These are phyloP conservation scores for Debaryomyces maramus DNA, from an alignment of 805 yeast species.

Conservation along the genomic window DNA sequence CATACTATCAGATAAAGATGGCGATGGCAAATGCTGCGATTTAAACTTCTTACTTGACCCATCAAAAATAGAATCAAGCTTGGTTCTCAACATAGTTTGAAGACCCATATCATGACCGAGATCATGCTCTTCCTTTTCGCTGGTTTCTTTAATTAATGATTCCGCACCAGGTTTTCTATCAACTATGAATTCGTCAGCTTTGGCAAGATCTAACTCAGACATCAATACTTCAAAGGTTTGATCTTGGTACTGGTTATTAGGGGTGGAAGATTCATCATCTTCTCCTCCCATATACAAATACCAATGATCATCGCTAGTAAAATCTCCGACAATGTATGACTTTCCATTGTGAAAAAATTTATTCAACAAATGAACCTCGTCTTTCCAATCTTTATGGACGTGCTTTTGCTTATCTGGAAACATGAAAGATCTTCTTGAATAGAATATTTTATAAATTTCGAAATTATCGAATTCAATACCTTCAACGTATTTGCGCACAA, in stretches of 20 bases:
- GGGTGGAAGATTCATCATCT: constrained; percentile 8
- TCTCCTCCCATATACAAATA: constrained; percentile 70
- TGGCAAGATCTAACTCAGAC: constrained; percentile 71
- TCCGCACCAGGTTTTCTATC: constrained; percentile 47
- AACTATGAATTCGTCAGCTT: constrained; percentile 60
- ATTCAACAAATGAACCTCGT: constrained; percentile 72
- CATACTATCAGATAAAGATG: constrained; percentile 28
- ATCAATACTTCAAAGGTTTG: constrained; percentile 87
- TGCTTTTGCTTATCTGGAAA: constrained; percentile 82
- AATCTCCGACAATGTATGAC: constrained; percentile 73
- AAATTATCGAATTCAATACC: constrained; percentile 24
- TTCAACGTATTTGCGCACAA: constrained; percentile 27
- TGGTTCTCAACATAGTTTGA: constrained; percentile 61
- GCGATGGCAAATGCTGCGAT: constrained; percentile 32
- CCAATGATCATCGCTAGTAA: constrained; percentile 85
- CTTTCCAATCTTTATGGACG: constrained; percentile 82
- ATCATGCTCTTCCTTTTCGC: constrained; percentile 54
- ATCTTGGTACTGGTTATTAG: constrained; percentile 33
- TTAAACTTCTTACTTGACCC: constrained; percentile 3
- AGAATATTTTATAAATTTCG: constrained; percentile 68
- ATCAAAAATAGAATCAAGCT: constrained; percentile 59
- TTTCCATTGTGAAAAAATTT: constrained; percentile 60
- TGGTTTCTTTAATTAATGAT: constrained; percentile 34
- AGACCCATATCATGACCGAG: constrained; percentile 79
- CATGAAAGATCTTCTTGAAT: constrained; percentile 90